Base-by-base conservation (phyloP, 1,139 yeast genomes). In the Magnusiomyces fungicola region DNA sequence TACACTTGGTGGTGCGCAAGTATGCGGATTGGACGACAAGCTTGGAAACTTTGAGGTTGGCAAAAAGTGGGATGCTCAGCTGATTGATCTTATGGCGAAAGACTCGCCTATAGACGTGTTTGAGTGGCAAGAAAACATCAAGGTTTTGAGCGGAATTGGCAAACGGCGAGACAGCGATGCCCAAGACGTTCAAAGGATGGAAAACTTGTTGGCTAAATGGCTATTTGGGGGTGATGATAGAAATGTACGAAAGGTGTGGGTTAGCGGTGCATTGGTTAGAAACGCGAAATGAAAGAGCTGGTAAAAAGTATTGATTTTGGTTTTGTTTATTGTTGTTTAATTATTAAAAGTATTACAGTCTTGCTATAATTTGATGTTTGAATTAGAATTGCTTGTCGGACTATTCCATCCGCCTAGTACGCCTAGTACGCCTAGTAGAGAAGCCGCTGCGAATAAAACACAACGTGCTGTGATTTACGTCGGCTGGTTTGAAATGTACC, bases 211-310 rank as follows among this genome's bases (percentile, higher is more conserved):
- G 5, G 87, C 87, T 49, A 89, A 88, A 64, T 92, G 98, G 98
- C 71, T 90, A n/a, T 92, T 88, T 63, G 78, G 81, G 53, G 98
- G 97, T 32, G 98, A 92, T 66, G 96, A 92, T 65, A 75, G 98
- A 61, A 92, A 92, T 64, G 81, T 94, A 41, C 62, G 69, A 14
- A 73, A 72, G 50, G 97, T 92, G 14, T 92, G 88, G 87, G 90
- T 90, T 34, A 79, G 80, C 59, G 98, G 98, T 3, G 69, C 76
- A 54, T 59, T 69, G 43, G 83, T 82, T 14, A 69, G 23, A 10
- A 22, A 38, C 6, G 19, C 23, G n/a, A 6, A 16, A 14, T 16
- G 6, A 14, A 4, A 18, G 38, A 9, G 14, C n/a, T 19, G 7
- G 14, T 16, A 34, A 3, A 7, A 34, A 18, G 6, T 32, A 12